Conservation (phyloP, 768 basidiomycete species). For the Lyophyllum atratum region DNA sequence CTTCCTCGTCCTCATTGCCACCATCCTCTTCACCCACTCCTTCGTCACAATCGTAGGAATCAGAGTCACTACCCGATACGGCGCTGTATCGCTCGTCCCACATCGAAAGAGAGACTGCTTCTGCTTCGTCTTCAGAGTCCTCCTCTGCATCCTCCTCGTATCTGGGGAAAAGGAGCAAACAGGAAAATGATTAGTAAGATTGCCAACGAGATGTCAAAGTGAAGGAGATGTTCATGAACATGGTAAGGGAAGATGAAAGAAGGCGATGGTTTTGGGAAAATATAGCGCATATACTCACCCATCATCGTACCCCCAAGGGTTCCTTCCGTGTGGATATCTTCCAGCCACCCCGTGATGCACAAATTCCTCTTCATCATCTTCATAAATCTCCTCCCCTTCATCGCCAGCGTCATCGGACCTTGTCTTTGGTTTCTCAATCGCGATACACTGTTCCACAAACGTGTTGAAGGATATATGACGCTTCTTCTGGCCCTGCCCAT, state of each 20-base stretch:
- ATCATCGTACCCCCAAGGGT: conserved; percentile 54
- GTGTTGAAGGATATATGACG: conserved; percentile 98
- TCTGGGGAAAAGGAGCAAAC: conserved; percentile 29
- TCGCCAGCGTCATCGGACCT: conserved; percentile 21
- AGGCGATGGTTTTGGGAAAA: not conserved
- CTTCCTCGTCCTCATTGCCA: conserved; percentile 30
- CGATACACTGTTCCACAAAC: conserved; percentile 95
- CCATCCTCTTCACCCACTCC: conserved; percentile 31
- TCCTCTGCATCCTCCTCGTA: conserved; percentile 71
- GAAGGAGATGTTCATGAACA: not conserved
- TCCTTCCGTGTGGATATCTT: conserved; percentile 22
- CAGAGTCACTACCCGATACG: conserved; percentile 40
- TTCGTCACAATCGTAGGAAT: conserved; percentile 36
- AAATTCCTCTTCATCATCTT: conserved; percentile 14
- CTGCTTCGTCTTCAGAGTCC: conserved; percentile 50
- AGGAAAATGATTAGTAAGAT: conserved; percentile 3
- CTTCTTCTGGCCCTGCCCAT: conserved; percentile 47
- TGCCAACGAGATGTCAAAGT: not conserved
- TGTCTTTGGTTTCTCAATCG: conserved; percentile 75
- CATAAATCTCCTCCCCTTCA: conserved; percentile 24
- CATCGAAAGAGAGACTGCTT: conserved; percentile 24
- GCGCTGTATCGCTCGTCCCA: conserved; percentile 23
- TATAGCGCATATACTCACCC: conserved; percentile 46
- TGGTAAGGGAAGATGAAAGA: not conserved
- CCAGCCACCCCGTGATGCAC: conserved; percentile 4